These are phyloP conservation scores for Tulasnella sp. DNA, from an alignment of 768 basidiomycete genomes.

Conservation along the genomic window DNA sequence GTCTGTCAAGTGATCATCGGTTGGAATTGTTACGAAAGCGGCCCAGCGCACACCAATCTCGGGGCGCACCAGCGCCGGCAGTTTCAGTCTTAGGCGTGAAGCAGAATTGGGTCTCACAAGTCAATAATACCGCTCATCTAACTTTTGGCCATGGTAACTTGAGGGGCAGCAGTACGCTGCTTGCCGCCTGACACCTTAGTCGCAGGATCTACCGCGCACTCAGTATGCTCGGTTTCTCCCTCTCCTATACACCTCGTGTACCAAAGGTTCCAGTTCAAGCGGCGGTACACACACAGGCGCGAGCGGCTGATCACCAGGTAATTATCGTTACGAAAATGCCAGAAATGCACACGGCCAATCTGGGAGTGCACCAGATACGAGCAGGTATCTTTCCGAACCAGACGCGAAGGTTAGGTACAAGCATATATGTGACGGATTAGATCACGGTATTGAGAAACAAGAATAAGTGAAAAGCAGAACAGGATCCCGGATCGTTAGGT, in stretches of 20 bases:
- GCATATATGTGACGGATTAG: background rate
- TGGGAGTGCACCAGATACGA: background rate
- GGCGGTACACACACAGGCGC: background rate
- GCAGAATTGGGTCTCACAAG: background rate
- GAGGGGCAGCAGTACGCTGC: no score
- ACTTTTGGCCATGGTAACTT: background rate
- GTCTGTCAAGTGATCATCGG: no score
- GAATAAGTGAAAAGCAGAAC: background rate
- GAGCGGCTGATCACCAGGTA: background rate
- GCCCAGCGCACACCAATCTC: no score
- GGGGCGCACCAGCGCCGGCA: no score
- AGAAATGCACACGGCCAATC: background rate
- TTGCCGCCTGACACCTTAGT: no score
- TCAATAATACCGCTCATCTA: background rate
- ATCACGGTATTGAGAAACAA: background rate
- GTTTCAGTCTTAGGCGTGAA: no score
- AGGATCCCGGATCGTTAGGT: background rate
- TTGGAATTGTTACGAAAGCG: no score
- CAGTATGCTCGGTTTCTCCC: background rate
- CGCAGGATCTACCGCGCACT: background rate
- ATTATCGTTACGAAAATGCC: background rate
- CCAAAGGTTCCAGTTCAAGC: background rate
- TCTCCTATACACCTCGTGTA: background rate
- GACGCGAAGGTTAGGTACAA: background rate
- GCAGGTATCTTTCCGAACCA: background rate